A percentile compares a stretch with the other conserved stretches of the same genome.
These are phyloP conservation scores for Prunus davidiana DNA, from an alignment of 306 rosid genomes.

Conservation along the genomic window DNA sequence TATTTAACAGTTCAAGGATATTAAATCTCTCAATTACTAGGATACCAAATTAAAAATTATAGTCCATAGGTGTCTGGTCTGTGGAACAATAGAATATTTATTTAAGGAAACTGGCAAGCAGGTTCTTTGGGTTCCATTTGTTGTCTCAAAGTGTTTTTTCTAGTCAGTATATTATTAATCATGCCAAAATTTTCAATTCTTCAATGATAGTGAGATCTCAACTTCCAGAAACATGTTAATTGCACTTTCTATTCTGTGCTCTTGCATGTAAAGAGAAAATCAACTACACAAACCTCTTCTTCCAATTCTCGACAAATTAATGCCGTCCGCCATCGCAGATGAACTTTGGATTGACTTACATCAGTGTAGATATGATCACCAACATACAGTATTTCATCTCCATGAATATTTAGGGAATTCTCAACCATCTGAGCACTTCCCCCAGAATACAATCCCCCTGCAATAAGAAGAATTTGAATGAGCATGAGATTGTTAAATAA, in stretches of 20 bases:
- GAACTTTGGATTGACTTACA: constrained; percentile 95
- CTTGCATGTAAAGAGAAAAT: constrained; percentile 2
- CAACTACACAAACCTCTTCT: constrained; percentile 70
- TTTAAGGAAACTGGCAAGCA: not conserved
- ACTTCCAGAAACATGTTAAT: constrained; percentile 10
- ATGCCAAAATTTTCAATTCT: not conserved
- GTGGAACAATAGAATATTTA: not conserved
- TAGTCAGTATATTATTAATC: not conserved
- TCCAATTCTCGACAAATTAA: constrained; percentile 90
- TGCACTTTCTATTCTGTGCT: constrained; percentile 6
- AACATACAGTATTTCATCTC: constrained; percentile 94
- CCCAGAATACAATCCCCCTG: constrained; percentile 97
- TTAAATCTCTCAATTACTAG: not conserved
- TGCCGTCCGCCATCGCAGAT: constrained; percentile 96
- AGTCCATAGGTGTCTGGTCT: not conserved
- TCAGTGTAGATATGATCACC: constrained; percentile 99
- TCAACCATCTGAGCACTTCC: constrained; percentile 98
- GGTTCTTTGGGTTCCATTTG: not conserved
- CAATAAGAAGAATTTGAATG: constrained; percentile 23
- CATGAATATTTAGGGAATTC: constrained; percentile 75
- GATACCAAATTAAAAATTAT: not conserved
- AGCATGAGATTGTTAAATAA: constrained; percentile 2
- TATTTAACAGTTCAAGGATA: constrained; percentile 1
- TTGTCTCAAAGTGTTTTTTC: not conserved
- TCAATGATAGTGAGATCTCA: not conserved